phyloP scores from a whole-genome alignment of 345 rosid genomes.

The Salix koriyanagi region DNA sequence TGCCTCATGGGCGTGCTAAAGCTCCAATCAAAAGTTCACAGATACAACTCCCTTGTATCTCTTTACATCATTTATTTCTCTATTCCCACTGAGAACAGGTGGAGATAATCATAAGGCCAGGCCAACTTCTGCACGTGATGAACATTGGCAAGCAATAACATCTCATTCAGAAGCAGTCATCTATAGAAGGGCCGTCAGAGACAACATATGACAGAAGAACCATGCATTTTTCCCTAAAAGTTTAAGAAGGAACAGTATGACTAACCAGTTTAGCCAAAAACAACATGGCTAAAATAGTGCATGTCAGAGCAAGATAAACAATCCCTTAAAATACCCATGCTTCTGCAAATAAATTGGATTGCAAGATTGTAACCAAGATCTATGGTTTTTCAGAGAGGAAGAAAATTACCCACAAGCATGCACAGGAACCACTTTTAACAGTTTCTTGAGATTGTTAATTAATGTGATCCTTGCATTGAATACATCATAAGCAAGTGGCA shows the following conservation, averaged over 20 bases:
- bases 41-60: background rate
- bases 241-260: background rate
- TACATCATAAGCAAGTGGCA: constrained; percentile 68
- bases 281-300: background rate
- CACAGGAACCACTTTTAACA: constrained; percentile 75
- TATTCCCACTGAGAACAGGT: too few species aligned
- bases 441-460: constrained; percentile 74
- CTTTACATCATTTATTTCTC: background rate
- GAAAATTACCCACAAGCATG: constrained; percentile 81
- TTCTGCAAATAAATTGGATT: background rate
- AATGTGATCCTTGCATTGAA: constrained; percentile 62
- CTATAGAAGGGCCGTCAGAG: background rate
- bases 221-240: background rate
- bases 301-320: background rate
- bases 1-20: background rate
- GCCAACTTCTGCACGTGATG: background rate
- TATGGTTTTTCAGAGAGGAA: background rate
- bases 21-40: background rate
- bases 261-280: background rate
- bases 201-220: background rate
- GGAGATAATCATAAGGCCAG: background rate
- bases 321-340: background rate
- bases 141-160: background rate
- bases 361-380: background rate
- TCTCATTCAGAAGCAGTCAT: background rate